Percentiles rank a stretch among this genome's conserved stretches.
Evolutionary conservation across 2,329 filamentous ascomycete genomes (phyloP).

Genomic region (Coniochaeta ligniaria): DNA sequence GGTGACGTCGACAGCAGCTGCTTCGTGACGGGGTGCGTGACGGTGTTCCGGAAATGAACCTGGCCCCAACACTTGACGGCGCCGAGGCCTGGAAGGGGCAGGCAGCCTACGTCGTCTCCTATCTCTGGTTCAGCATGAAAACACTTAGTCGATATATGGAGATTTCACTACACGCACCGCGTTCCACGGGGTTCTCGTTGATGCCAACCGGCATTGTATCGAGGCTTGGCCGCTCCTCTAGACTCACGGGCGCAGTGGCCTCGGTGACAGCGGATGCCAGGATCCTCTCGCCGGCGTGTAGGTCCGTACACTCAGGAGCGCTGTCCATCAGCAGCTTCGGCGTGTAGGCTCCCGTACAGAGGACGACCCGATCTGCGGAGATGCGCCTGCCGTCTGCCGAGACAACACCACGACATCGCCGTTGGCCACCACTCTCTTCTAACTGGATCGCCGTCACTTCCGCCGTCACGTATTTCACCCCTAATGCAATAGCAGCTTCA

Average conservation of each 20-base stretch:
- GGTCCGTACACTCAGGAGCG: conserved; percentile 36
- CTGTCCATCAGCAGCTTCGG: conserved; percentile 46
- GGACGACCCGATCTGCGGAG: conserved; percentile 41
- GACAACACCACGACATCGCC: conserved; percentile 41
- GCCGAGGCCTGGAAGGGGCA: conserved; percentile 44
- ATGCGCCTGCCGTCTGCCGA: conserved; percentile 35
- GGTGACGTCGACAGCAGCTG: conserved; percentile 51
- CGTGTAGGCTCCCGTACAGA: conserved; percentile 53
- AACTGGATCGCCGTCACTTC: conserved; percentile 42
- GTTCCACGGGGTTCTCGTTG: conserved; percentile 27
- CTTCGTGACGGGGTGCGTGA: conserved; percentile 41
- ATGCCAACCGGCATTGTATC: conserved; percentile 22
- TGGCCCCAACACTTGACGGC: conserved; percentile 56
- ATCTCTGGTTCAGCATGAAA: not conserved
- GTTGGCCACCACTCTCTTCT: conserved; percentile 28
- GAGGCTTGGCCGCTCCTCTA: conserved; percentile 22
- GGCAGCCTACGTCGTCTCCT: conserved; percentile 46
- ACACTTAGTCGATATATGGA: not conserved
- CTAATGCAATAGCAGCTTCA: conserved; percentile 40
- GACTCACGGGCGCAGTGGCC: conserved; percentile 46
- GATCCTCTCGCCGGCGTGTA: conserved; percentile 47
- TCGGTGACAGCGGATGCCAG: conserved; percentile 53
- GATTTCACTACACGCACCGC: conserved; percentile 27
- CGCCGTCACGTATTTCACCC: conserved; percentile 51
- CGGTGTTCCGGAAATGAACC: conserved; percentile 50